Evolutionary conservation across 768 basidiomycete genomes (phyloP), one percentile per base, ranked within the genome.

Genomic region (Suillus hirtellus): DNA sequence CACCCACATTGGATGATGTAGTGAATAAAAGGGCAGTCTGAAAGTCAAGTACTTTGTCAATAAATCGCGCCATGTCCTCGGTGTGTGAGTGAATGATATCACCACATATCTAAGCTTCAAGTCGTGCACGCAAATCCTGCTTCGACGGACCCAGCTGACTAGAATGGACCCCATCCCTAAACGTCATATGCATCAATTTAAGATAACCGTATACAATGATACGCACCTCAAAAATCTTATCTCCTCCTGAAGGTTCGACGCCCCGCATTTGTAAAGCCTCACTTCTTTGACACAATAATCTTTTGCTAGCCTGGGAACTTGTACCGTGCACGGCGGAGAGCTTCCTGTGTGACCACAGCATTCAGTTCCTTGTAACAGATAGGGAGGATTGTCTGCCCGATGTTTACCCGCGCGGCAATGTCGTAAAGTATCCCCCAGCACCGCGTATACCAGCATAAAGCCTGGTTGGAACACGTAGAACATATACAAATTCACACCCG

Each of bases 361-460:
- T 95, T 95, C 69, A 74, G 68, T 71, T 98, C 96, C 79, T 95
- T 96, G 84, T 88, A 92, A 58, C 96, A 92, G 78, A 98, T 89
- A 61, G 88, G 90, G 40, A 90, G 82, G 77, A 99, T 93, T 76
- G 97, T 88, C 82, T 98, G 95, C 59, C 97, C 96, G 68, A 98
- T 99, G 86, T 95, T 89, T 68, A 97, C 95, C 75, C 95, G 93
- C 43, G 94, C 95, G 70, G 93, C 96, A 19, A 90, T 94, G 68
- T 95, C 96, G 77, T 97, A 96, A 49, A 97, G 95, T 81, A 96
- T 97, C 71, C 97, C 97, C 96, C 96, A 99, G 96, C 96, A 69
- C 96, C 96, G 80, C 96, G 93, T 97, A 99, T 99, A 77, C 96
- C 95, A 17, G 94, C 95, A 76, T 95, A 93, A 64, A 96, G 86